Percentiles rank a stretch among this genome's conserved stretches.
phyloP scores from a whole-genome alignment of 768 basidiomycete species.

The Suillus clintonianus region DNA sequence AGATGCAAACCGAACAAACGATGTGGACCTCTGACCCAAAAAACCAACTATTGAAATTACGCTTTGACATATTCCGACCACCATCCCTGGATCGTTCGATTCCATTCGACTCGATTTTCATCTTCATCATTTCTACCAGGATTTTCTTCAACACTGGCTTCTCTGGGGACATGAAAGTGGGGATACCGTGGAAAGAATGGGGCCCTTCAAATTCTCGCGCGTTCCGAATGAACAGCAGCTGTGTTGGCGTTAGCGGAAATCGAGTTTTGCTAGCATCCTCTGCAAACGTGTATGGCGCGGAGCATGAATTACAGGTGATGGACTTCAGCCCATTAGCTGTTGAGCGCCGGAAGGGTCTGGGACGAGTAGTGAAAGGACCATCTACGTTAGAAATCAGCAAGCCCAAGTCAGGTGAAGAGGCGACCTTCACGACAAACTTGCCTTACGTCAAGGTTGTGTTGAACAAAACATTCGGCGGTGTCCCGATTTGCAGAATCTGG shows the following conservation, averaged over 20 bases:
- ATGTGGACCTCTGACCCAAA: neutral
- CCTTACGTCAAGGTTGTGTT: too few species aligned
- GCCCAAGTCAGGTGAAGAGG: too few species aligned
- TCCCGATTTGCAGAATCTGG: too few species aligned
- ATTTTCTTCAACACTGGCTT: neutral
- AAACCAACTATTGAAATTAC: neutral
- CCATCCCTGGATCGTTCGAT: too few species aligned
- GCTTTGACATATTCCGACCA: neutral
- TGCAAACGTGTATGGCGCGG: neutral
- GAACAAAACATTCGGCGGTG: too few species aligned
- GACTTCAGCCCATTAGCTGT: too few species aligned
- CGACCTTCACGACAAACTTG: too few species aligned
- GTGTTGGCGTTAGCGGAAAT: neutral
- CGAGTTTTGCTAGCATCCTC: neutral
- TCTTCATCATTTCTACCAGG: neutral
- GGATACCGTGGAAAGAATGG: neutral
- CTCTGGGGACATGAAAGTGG: neutral
- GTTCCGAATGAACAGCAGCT: neutral
- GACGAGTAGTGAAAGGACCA: neutral
- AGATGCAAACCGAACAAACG: too few species aligned
- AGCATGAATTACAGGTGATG: neutral
- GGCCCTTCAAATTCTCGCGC: neutral
- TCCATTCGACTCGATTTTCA: too few species aligned
- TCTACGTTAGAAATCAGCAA: too few species aligned
- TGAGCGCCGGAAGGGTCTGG: neutral